These are phyloP conservation scores for Protea cynaroides DNA, from an alignment of 164 flowering plant genomes.

Conservation along the genomic window DNA sequence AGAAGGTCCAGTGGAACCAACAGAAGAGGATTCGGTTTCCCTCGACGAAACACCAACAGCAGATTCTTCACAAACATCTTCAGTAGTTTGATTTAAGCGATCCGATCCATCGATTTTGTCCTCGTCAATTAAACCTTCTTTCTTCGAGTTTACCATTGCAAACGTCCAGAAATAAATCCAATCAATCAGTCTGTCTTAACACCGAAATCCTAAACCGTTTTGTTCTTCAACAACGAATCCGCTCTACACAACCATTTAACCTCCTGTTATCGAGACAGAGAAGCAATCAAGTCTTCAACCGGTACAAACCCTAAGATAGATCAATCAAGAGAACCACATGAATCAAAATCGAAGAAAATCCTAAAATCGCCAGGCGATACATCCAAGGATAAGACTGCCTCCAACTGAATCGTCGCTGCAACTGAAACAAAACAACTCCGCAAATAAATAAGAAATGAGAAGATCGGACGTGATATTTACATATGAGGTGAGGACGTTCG, in stretches of 20 bases:
- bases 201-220: not conserved
- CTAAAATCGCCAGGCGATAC: no score
- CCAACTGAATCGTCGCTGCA: no score
- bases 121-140: conserved; percentile 22
- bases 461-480: no score
- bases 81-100: conserved; percentile 14
- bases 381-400: no score
- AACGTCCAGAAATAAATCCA: conserved; percentile 1
- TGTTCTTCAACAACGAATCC: not conserved
- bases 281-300: not conserved
- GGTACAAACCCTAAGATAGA: not conserved
- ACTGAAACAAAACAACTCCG: no score
- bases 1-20: conserved; percentile 18
- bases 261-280: not conserved
- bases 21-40: conserved; percentile 11
- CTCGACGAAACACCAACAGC: conserved; percentile 9
- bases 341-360: no score
- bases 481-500: no score
- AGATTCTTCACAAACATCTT: conserved; percentile 11
- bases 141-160: conserved; percentile 28
- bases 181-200: not conserved
- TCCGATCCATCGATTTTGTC: conserved; percentile 17
- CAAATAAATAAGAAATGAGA: no score
- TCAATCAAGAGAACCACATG: not conserved
- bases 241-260: not conserved